Conservation (phyloP, 148 eudicot species). For the Euryodendron excelsum region DNA sequence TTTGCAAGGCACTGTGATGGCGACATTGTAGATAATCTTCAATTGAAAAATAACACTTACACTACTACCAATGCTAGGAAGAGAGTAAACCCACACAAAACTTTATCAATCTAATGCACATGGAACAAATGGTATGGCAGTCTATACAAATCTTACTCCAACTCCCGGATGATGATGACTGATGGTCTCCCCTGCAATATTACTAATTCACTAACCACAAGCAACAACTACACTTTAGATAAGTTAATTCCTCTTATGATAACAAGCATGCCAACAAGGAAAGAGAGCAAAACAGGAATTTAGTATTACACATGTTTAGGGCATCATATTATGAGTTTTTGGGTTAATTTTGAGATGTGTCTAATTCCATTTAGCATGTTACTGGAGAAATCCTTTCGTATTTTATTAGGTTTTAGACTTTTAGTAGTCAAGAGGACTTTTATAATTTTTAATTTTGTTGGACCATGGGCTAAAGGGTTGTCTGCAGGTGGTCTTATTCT, state of each 20-base stretch:
- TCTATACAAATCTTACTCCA: neutral
- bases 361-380: neutral
- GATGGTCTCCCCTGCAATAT: neutral
- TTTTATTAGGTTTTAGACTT: too few relatives aligned
- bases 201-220: neutral
- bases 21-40: neutral
- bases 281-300: neutral
- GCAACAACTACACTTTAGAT: neutral
- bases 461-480: too few relatives aligned
- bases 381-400: neutral
- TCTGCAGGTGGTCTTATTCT: too few relatives aligned
- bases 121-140: neutral
- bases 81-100: neutral
- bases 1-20: constrained; percentile 4
- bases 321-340: neutral
- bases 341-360: neutral
- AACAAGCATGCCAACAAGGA: neutral
- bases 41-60: neutral
- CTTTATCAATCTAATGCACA: neutral
- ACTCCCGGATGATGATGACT: neutral
- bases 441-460: too few relatives aligned
- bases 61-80: neutral
- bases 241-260: neutral
- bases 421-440: too few relatives aligned
- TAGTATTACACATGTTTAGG: neutral